These are phyloP conservation scores for Peterozyma toletana DNA, from an alignment of 805 yeast genomes.

Conservation along the genomic window DNA sequence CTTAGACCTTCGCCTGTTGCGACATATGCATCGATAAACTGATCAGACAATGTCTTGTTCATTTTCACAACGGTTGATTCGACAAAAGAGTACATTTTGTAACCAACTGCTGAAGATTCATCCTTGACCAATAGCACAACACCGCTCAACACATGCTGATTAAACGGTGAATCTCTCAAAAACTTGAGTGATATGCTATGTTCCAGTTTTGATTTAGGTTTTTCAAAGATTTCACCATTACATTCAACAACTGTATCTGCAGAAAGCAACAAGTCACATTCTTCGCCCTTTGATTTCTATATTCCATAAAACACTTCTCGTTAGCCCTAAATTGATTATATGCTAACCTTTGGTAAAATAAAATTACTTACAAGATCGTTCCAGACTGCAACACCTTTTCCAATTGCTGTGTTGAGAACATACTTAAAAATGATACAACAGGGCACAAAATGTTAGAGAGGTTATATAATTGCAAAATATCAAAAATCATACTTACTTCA, in stretches of 20 bases:
- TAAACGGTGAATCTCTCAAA: constrained; percentile 34
- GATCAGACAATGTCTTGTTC: constrained; percentile 40
- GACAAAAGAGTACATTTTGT: constrained; percentile 13
- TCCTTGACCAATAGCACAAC: constrained; percentile 33
- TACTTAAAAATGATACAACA: constrained; percentile 25
- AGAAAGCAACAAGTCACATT: constrained; percentile 33
- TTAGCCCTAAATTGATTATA: constrained; percentile 5
- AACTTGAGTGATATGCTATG: constrained; percentile 42
- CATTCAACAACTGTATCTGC: constrained; percentile 78
- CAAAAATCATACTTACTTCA: constrained; percentile 23
- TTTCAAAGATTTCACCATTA: constrained; percentile 62
- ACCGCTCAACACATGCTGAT: constrained; percentile 48
- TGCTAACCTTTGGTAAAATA: constrained; percentile 7
- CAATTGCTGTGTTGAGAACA: constrained; percentile 61
- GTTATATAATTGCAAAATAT: constrained; percentile 10
- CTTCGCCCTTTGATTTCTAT: background rate
- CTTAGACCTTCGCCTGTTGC: constrained; percentile 63
- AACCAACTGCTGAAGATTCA: constrained; percentile 8
- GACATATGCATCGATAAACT: constrained; percentile 56
- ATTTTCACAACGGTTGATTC: constrained; percentile 25
- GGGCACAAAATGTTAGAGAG: background rate
- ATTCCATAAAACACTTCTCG: background rate
- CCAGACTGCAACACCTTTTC: constrained; percentile 62
- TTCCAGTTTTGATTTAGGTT: constrained; percentile 55
- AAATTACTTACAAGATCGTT: constrained; percentile 22